Percentiles rank a stretch among this genome's conserved stretches.
phyloP scores from a whole-genome alignment of 2,329 filamentous ascomycete genomes.

The Apiospora hydei region DNA sequence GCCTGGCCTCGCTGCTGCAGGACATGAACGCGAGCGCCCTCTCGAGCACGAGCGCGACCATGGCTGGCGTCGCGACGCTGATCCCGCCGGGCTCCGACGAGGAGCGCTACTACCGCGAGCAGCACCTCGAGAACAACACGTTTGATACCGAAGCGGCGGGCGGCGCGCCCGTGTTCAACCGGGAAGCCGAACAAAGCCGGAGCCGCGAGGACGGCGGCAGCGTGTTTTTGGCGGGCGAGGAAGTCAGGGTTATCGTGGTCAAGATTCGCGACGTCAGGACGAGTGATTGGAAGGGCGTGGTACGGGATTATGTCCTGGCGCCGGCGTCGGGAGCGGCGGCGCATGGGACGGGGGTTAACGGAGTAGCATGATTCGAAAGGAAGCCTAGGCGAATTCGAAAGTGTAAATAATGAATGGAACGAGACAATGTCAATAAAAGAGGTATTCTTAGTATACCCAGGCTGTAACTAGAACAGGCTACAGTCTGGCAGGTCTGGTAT shows the following conservation, averaged over 20 bases:
- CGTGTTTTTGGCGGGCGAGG: conserved; percentile 79
- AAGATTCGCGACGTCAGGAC: conserved; percentile 85
- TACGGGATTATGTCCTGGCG: conserved; percentile 75
- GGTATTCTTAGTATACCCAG: not conserved
- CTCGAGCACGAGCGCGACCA: conserved; percentile 88
- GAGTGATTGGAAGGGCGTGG: conserved; percentile 93
- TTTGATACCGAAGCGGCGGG: conserved; percentile 70
- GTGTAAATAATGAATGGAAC: not conserved
- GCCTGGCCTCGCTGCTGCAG: conserved; percentile 81
- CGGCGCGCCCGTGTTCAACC: conserved; percentile 45
- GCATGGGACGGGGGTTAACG: not conserved
- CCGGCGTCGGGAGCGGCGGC: conserved; percentile 35
- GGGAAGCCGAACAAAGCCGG: conserved; percentile 37
- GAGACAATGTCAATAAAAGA: not conserved
- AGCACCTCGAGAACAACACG: conserved; percentile 91
- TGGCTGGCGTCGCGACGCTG: conserved; percentile 85
- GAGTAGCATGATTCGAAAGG: not conserved
- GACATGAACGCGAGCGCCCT: conserved; percentile 91
- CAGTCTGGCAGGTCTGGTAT: not conserved
- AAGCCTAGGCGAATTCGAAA: not conserved
- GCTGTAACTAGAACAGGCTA: not conserved
- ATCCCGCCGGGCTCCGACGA: conserved; percentile 78
- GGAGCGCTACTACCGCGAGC: conserved; percentile 82
- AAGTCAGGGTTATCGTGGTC: conserved; percentile 88
- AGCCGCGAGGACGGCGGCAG: conserved; percentile 58